A percentile compares a stretch with the other conserved stretches of the same genome.
phyloP scores from a whole-genome alignment of 208 protist genomes.

The Leishmania aethiopica region DNA sequence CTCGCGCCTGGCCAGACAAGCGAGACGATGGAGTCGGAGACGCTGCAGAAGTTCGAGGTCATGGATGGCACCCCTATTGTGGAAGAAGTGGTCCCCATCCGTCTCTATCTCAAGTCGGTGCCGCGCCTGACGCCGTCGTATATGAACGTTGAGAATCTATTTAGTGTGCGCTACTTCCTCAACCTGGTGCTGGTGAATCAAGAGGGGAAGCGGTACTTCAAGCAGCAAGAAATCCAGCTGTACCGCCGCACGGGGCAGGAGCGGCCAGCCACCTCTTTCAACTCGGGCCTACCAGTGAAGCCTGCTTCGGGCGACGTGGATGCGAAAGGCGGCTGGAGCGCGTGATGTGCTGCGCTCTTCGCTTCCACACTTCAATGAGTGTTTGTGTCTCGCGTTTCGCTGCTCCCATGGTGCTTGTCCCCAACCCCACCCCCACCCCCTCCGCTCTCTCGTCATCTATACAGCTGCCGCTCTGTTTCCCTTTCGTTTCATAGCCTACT shows the following conservation, averaged over 20 bases:
- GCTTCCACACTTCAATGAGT: neutral
- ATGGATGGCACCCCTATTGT: constrained; percentile 92
- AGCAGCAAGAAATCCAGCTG: constrained; percentile 88
- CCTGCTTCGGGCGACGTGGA: neutral
- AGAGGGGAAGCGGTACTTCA: constrained; percentile 87
- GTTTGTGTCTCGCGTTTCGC: neutral
- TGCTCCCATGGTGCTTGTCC: neutral
- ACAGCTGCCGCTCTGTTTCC: neutral
- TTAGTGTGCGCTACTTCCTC: constrained; percentile 87
- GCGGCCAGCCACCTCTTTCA: neutral
- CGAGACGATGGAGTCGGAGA: constrained; percentile 72
- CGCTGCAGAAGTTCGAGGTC: constrained; percentile 90
- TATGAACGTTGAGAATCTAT: constrained; percentile 56
- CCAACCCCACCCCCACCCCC: neutral
- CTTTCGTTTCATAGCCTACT: neutral
- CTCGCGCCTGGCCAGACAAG: constrained; percentile 14
- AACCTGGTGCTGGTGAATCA: constrained; percentile 84
- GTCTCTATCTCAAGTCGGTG: constrained; percentile 79
- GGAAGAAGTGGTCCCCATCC: constrained; percentile 91
- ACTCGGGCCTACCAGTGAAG: neutral
- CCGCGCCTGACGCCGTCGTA: constrained; percentile 88
- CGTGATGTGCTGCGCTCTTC: neutral
- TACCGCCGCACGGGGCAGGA: constrained; percentile 80
- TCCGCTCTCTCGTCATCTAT: neutral
- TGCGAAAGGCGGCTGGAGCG: constrained; percentile 1